Evolutionary conservation across 805 yeast species (phyloP).

Genomic region (Clavispora santaluciae): DNA sequence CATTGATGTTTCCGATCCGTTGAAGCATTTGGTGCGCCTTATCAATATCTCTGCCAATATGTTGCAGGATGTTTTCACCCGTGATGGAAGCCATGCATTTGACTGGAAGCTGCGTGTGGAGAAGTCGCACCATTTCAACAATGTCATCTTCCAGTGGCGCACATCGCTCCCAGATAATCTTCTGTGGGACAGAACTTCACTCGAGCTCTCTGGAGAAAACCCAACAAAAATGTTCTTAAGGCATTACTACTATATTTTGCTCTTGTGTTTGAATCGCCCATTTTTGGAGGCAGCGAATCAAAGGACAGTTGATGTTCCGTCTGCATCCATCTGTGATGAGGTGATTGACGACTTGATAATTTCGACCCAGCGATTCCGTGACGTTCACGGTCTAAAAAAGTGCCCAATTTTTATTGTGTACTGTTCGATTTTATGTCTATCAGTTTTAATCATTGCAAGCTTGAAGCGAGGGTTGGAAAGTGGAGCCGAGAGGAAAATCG

Average conservation of each 20-base stretch:
- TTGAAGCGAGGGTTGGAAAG: neutral
- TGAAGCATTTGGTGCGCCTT: slow-evolving; percentile 1
- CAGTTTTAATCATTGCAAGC: slow-evolving; percentile 1
- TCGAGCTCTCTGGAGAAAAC: neutral
- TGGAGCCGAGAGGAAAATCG: neutral
- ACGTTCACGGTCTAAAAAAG: neutral
- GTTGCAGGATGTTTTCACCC: slow-evolving; percentile 2
- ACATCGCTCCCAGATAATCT: neutral
- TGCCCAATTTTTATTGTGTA: slow-evolving; percentile 1
- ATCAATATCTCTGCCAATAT: neutral
- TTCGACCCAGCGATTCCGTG: neutral
- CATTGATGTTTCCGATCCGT: slow-evolving; percentile 1
- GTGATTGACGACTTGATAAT: slow-evolving; percentile 2
- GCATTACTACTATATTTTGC: slow-evolving; percentile 3
- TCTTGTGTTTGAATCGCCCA: slow-evolving; percentile 3
- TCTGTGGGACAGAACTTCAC: neutral
- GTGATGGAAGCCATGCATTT: neutral
- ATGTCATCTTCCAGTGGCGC: slow-evolving; percentile 1
- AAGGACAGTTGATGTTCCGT: neutral
- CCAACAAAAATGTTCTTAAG: slow-evolving; percentile 2
- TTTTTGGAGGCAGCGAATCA: slow-evolving; percentile 1
- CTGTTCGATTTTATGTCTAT: slow-evolving; percentile 1
- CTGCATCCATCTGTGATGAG: neutral
- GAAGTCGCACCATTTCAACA: slow-evolving; percentile 1
- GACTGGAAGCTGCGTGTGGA: neutral